These are phyloP conservation scores for Fraxinus angustifolia DNA, from an alignment of 305 asterid species.

Conservation along the genomic window DNA sequence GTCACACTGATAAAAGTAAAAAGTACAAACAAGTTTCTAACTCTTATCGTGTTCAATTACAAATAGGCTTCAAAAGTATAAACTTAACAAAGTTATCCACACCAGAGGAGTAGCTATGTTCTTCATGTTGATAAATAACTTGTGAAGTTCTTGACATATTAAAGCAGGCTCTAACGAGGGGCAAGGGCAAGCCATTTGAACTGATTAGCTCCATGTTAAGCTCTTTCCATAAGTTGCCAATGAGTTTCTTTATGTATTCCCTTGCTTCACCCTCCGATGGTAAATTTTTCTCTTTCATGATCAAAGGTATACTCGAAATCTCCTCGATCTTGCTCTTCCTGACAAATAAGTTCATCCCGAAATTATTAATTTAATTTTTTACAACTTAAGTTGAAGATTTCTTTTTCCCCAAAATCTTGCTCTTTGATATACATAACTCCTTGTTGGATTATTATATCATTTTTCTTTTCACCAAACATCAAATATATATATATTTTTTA, in stretches of 20 bases:
- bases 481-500: too few species aligned
- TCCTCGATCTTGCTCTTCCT: conserved; percentile 47
- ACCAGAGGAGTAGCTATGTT: conserved; percentile 5
- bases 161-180: conserved; percentile 11
- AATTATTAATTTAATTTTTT: background rate
- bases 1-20: too few species aligned
- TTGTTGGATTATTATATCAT: too few species aligned
- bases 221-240: conserved; percentile 28
- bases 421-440: too few species aligned
- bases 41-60: background rate
- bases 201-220: conserved; percentile 23
- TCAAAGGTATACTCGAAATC: conserved; percentile 33
- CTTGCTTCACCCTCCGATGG: conserved; percentile 32
- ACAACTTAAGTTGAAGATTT: too few species aligned
- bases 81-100: conserved; percentile 5
- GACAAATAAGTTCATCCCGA: background rate
- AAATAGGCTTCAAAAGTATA: conserved; percentile 1
- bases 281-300: conserved; percentile 36
- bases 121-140: conserved; percentile 21
- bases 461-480: too few species aligned
- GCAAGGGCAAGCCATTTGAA: background rate
- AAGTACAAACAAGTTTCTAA: too few species aligned
- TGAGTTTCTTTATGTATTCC: conserved; percentile 22
- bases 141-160: conserved; percentile 22
- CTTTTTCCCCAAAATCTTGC: too few species aligned